Evolutionary conservation across 2,329 filamentous ascomycete species (phyloP), one percentile per base, ranked within the genome.

Genomic region (Colletotrichum noveboracense): DNA sequence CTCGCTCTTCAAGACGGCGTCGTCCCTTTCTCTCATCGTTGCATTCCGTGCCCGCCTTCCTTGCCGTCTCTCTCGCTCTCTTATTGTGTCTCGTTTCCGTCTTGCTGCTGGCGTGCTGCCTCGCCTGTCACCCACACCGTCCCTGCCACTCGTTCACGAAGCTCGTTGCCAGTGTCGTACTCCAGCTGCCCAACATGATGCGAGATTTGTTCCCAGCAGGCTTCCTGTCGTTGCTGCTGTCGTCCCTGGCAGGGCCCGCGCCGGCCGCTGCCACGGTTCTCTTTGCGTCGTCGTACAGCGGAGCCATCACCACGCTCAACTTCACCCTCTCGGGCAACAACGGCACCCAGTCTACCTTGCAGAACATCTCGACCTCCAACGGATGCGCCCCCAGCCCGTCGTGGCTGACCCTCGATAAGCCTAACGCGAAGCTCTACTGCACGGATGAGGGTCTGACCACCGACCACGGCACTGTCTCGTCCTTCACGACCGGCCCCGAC

Each of bases 321-420:
- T 81, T 89, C 72, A 85, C 81, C 70, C 74, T 81, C 70, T 77
- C 79, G 28, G 78, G 77, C 69, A 62, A 77, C 75, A 78, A 77
- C 77, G 72, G 78, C 73, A 70, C 76, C 52, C 67, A 78, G 70
- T 71, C 75, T 62, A 79, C 79, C 71, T 86, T 92, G 75, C 82
- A 85, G 78, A 80, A 82, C 24, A 82, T 89, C 21, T 86, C 86
- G 67, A 82, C 83, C 5, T 86, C 85, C 26, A 85, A 84, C 67
- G 85, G 84, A 38, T 93, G 91, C 82, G 89, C 86, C 12, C 82
- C 85, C 3, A 89, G 88, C 75, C 89, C 92, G 7, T 89, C 91
- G 13, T 94, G 92, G 91, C 84, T 94, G 72, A 89, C 90, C 24
- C 85, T 92, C 24, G 89, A 92, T 80, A 82, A 85, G 73, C 79